A percentile compares a stretch with the other conserved stretches of the same genome.
phyloP scores from a whole-genome alignment of 345 rosid species.

The Boechera stricta region DNA sequence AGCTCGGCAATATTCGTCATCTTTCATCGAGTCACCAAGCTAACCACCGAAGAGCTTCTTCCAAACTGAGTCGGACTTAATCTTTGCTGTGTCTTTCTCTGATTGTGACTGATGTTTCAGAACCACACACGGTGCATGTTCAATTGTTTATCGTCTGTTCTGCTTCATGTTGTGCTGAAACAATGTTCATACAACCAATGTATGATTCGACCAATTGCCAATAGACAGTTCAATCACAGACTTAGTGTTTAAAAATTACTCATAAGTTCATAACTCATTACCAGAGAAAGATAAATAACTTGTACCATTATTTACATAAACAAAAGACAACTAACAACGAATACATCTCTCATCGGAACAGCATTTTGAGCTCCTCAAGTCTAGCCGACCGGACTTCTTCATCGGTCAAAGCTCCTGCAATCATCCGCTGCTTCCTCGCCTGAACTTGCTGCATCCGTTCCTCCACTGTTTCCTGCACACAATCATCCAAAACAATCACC shows the following conservation, averaged over 20 bases:
- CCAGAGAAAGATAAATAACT: background rate
- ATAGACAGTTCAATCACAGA: no score
- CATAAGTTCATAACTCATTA: background rate
- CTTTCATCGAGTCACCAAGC: no score
- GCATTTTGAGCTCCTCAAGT: conserved; percentile 70
- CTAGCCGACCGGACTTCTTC: conserved; percentile 72
- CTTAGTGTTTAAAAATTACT: no score
- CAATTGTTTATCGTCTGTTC: no score
- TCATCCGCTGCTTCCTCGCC: conserved; percentile 71
- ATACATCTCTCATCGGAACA: conserved; percentile 51
- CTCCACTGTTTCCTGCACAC: conserved; percentile 60
- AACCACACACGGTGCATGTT: no score
- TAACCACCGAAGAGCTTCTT: no score
- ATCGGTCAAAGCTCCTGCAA: conserved; percentile 67
- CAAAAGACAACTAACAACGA: background rate
- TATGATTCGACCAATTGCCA: background rate
- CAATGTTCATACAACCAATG: background rate
- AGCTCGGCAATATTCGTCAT: no score
- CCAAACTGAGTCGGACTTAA: no score
- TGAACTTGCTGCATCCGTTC: conserved; percentile 69
- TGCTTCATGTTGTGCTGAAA: no score
- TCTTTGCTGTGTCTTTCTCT: no score
- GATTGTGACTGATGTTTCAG: no score
- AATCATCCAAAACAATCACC: conserved; percentile 9
- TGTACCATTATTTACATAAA: background rate